Evolutionary conservation across 306 rosid species (phyloP).

Genomic region (Hippophae gyantsensis): DNA sequence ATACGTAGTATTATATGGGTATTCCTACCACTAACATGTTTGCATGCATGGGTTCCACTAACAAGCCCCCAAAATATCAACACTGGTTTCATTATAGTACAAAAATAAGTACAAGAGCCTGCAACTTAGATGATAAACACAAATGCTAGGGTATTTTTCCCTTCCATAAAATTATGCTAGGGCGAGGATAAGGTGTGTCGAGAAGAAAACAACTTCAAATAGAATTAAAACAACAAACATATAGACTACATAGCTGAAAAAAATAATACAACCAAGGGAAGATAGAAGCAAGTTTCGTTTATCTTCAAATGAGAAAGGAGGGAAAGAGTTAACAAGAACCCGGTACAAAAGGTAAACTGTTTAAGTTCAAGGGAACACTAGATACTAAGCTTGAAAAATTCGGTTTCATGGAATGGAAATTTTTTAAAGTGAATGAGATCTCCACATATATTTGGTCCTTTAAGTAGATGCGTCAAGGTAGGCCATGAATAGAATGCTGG

Average conservation of each 20-base stretch:
- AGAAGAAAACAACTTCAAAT: background rate
- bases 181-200: conserved; percentile 15
- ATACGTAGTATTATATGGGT: no score
- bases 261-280: conserved; percentile 15
- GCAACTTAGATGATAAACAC: conserved; percentile 38
- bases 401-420: conserved; percentile 63
- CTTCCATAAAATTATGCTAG: conserved; percentile 24
- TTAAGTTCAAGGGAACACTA: conserved; percentile 75
- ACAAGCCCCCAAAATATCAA: background rate
- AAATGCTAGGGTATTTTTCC: no score
- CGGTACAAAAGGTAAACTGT: conserved; percentile 41
- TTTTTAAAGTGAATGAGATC: conserved; percentile 42
- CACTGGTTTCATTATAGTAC: conserved; percentile 22
- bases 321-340: conserved; percentile 37
- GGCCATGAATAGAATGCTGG: conserved; percentile 91
- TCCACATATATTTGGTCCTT: conserved; percentile 69
- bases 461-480: conserved; percentile 79
- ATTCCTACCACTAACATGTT: no score
- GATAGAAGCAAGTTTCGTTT: conserved; percentile 36
- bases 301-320: conserved; percentile 17
- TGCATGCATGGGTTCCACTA: conserved; percentile 1
- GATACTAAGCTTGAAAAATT: conserved; percentile 63
- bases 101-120: conserved; percentile 28
- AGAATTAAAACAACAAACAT: conserved; percentile 24
- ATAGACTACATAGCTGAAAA: conserved; percentile 24